phyloP scores from a whole-genome alignment of 441 rosid genomes.

The Sinapis alba region DNA sequence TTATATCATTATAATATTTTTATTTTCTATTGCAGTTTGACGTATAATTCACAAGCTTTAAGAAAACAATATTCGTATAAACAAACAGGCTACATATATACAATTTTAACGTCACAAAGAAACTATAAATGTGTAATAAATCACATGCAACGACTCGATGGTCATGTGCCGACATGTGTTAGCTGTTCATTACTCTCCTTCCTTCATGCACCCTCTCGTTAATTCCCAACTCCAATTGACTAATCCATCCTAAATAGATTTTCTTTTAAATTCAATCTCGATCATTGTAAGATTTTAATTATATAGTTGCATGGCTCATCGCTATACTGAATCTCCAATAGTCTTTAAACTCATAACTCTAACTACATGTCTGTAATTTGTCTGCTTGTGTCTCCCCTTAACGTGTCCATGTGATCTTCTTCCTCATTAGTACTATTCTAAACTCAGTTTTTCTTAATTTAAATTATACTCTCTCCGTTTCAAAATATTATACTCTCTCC shows the following conservation, averaged over 20 bases:
- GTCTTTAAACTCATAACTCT: constrained; percentile 21
- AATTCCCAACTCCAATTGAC: constrained; percentile 20
- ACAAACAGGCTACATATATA: not conserved
- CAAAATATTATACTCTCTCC: no score
- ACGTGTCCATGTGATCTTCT: constrained; percentile 72
- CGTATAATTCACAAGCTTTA: not conserved
- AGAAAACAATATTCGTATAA: not conserved
- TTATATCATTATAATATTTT: not conserved
- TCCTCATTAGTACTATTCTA: constrained; percentile 46
- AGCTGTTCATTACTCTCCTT: constrained; percentile 21
- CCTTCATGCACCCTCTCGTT: constrained; percentile 29
- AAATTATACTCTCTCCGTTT: not conserved
- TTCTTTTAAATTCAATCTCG: constrained; percentile 3
- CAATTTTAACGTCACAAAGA: not conserved
- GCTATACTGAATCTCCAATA: constrained; percentile 12
- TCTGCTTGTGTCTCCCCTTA: constrained; percentile 40
- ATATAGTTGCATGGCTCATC: constrained; percentile 32
- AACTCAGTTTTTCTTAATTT: not conserved
- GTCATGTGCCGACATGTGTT: constrained; percentile 43
- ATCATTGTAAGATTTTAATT: constrained; percentile 12
- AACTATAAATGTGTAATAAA: not conserved
- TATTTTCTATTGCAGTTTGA: not conserved
- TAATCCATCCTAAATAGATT: not conserved
- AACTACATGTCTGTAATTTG: constrained; percentile 40
- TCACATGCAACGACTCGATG: constrained; percentile 36